Conservation (phyloP, 208 protist genomes). For the Leishmania major region DNA sequence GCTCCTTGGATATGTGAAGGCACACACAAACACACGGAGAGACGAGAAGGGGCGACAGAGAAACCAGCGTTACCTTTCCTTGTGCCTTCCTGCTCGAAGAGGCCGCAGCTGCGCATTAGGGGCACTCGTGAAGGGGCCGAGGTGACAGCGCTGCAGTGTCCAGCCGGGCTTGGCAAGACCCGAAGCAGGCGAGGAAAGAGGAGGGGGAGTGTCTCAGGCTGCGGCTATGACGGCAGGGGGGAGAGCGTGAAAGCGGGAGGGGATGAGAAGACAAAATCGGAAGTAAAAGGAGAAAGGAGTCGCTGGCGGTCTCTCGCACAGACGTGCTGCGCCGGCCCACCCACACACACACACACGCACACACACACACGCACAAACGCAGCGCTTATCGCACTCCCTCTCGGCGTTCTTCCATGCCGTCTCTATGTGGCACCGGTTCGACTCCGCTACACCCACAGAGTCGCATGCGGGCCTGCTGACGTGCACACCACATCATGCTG, state of each 20-base stretch:
- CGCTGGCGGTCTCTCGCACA: background rate
- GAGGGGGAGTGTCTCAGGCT: background rate
- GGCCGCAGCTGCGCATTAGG: background rate
- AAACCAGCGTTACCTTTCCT: background rate
- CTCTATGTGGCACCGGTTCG: background rate
- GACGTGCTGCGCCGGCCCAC: background rate
- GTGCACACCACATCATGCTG: background rate
- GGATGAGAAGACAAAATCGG: background rate
- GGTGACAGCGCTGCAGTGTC: background rate
- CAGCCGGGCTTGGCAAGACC: background rate
- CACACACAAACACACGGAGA: background rate
- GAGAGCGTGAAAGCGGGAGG: background rate
- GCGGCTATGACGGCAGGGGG: background rate
- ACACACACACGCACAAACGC: background rate
- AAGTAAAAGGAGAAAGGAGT: background rate
- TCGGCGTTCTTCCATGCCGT: background rate
- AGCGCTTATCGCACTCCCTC: background rate
- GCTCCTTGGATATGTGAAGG: background rate
- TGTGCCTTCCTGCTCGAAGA: background rate
- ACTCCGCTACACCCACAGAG: background rate
- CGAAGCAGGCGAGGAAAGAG: background rate
- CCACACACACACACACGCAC: background rate
- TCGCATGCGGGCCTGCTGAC: background rate
- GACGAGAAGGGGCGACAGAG: background rate
- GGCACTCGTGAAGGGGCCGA: background rate